Conservation (phyloP, 768 basidiomycete species). For the Amanita inopinata region DNA sequence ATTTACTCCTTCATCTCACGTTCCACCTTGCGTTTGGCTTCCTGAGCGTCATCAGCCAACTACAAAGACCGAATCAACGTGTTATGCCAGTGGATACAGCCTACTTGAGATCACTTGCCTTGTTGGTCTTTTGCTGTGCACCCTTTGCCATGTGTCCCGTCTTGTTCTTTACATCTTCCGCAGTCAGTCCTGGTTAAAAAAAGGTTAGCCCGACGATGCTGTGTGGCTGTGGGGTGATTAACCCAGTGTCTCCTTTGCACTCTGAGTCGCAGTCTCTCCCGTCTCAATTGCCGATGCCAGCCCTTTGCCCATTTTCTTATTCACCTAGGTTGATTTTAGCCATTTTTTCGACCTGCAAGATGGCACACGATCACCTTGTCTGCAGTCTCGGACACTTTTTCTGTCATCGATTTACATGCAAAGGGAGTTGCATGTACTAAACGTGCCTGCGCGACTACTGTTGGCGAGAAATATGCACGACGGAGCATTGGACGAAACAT, state of each 20-base stretch:
- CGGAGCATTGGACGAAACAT: constrained; percentile 24
- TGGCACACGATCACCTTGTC: constrained; percentile 23
- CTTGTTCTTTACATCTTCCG: constrained; percentile 25
- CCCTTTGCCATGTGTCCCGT: constrained; percentile 23
- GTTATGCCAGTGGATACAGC: neutral
- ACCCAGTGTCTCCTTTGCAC: constrained; percentile 33
- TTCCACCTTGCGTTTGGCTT: neutral
- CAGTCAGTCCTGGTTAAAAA: constrained; percentile 21
- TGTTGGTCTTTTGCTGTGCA: constrained; percentile 16
- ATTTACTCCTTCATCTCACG: neutral
- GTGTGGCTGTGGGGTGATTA: neutral
- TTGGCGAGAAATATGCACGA: constrained; percentile 33
- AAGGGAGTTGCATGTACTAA: constrained; percentile 26
- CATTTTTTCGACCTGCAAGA: neutral
- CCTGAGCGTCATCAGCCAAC: constrained; percentile 1
- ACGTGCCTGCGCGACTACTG: constrained; percentile 15
- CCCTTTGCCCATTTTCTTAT: constrained; percentile 33
- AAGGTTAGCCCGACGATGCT: neutral
- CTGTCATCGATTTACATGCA: constrained; percentile 29
- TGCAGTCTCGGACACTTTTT: constrained; percentile 35
- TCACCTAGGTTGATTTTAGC: constrained; percentile 23
- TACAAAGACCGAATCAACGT: neutral
- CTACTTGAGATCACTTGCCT: neutral
- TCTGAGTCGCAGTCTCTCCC: constrained; percentile 31
- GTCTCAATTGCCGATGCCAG: constrained; percentile 38